Conservation (phyloP, 2,329 filamentous ascomycete genomes). For the Xylogone sp. region DNA sequence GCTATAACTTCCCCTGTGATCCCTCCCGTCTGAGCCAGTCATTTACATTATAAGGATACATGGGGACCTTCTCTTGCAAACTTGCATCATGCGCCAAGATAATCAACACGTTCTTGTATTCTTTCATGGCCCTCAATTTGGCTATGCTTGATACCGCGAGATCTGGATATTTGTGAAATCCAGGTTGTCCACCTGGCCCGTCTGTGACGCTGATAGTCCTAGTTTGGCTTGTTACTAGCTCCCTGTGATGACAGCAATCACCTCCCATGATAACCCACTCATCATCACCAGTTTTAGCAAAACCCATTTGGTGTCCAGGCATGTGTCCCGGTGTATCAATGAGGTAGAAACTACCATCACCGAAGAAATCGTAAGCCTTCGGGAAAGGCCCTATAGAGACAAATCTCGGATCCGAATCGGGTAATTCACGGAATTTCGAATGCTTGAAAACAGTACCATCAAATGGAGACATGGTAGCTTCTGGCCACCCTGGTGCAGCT, state of each 20-base stretch:
- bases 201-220: background rate
- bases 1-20: no score
- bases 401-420: conserved; percentile 25
- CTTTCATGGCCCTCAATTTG: background rate
- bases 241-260: conserved; percentile 46
- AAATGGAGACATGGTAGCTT: conserved; percentile 22
- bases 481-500: conserved; percentile 30
- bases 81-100: background rate
- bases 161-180: background rate
- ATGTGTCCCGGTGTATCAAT: conserved; percentile 49
- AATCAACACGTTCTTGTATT: background rate
- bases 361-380: conserved; percentile 40
- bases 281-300: no score
- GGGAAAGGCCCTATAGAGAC: conserved; percentile 40
- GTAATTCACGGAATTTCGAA: conserved; percentile 35
- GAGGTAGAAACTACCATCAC: conserved; percentile 42
- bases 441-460: conserved; percentile 38
- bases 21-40: background rate
- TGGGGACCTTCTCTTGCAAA: background rate
- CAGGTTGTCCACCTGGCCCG: background rate
- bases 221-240: no score
- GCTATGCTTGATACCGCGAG: background rate
- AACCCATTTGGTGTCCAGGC: conserved; percentile 44
- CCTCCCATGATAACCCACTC: conserved; percentile 49
- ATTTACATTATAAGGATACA: background rate